phyloP scores from a whole-genome alignment of 2,329 filamentous ascomycete genomes.

The Immersiporthe knoxdaviesiana region DNA sequence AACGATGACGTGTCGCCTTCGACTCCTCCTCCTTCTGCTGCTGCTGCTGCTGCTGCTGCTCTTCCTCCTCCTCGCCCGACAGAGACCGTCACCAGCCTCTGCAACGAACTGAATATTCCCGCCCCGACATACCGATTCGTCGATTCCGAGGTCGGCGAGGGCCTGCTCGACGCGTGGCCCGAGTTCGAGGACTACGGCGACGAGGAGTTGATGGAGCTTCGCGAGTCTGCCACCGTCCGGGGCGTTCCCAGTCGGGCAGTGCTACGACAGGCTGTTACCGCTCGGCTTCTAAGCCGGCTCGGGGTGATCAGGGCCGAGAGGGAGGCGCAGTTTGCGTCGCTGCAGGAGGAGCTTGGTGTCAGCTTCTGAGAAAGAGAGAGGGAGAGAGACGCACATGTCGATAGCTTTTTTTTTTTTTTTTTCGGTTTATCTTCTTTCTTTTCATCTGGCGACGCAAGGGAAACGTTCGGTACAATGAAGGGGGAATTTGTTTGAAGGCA shows the following conservation, averaged over 20 bases:
- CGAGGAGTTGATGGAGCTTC: conserved; percentile 36
- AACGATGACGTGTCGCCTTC: not conserved
- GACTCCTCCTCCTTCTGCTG: conserved; percentile 9
- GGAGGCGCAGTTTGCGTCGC: conserved; percentile 29
- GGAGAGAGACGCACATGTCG: not conserved
- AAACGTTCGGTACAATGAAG: not conserved
- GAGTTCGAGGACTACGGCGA: conserved; percentile 37
- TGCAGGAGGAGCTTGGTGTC: conserved; percentile 18
- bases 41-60: too few species aligned
- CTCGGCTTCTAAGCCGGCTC: conserved; percentile 44
- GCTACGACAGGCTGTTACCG: conserved; percentile 45
- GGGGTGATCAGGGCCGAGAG: conserved; percentile 32
- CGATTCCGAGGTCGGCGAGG: conserved; percentile 27
- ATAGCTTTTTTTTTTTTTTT: not conserved
- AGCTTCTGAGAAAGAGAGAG: not conserved
- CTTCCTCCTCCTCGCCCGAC: conserved; percentile 22
- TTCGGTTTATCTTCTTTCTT: too few species aligned
- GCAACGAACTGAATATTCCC: conserved; percentile 38
- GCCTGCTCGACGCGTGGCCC: conserved; percentile 42
- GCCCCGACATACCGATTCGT: conserved; percentile 40
- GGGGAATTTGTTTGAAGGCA: not conserved
- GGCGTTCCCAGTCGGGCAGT: conserved; percentile 40
- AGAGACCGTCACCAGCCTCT: conserved; percentile 40
- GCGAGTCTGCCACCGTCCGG: conserved; percentile 38
- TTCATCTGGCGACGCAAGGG: not conserved